Conservation (phyloP, 306 rosid species). For the Trifolium dubium region DNA sequence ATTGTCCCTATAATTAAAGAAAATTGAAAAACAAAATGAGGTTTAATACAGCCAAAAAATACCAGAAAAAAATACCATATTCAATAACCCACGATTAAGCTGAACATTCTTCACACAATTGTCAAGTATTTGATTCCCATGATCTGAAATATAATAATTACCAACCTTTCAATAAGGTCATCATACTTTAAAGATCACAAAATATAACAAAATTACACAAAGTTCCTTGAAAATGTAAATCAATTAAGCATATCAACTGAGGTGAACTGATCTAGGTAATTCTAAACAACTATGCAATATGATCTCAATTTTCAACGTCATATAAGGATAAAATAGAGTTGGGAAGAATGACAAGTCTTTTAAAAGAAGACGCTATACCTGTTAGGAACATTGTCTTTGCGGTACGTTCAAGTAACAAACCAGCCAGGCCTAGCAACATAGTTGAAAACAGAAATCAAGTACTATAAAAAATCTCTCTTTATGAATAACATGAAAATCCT, state of each 20-base stretch:
- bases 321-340: constrained; percentile 7
- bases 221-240: background rate
- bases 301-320: no score
- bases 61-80: no score
- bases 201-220: constrained; percentile 11
- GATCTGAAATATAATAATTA: constrained; percentile 59
- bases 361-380: constrained; percentile 55
- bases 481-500: constrained; percentile 17
- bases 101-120: constrained; percentile 76
- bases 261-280: no score
- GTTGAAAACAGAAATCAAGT: constrained; percentile 48
- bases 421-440: constrained; percentile 73
- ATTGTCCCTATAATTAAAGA: no score
- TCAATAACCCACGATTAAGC: constrained; percentile 65
- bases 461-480: constrained; percentile 9
- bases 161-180: constrained; percentile 23
- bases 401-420: constrained; percentile 71
- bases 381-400: constrained; percentile 72
- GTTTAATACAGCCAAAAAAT: no score
- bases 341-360: constrained; percentile 22
- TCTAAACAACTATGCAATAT: no score
- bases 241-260: no score
- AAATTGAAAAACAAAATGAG: no score
- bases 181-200: constrained; percentile 14
- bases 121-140: constrained; percentile 74